Evolutionary conservation across 495 filamentous ascomycete species (phyloP).

Genomic region (Neurospora sp.): DNA sequence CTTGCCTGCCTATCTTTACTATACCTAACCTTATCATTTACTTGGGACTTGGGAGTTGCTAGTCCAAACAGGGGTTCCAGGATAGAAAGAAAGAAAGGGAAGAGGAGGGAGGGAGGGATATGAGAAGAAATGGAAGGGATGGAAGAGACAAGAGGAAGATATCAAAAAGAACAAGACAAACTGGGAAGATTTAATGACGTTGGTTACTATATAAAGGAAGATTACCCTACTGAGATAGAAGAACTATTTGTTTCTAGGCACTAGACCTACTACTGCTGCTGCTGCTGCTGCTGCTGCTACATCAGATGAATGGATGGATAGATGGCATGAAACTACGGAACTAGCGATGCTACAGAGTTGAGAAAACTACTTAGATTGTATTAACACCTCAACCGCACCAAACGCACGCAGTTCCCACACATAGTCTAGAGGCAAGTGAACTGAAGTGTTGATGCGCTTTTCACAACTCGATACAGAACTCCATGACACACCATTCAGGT

Average conservation of each 20-base stretch:
- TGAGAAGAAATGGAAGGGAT: not conserved
- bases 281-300: not conserved
- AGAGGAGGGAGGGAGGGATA: not conserved
- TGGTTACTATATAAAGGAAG: not conserved
- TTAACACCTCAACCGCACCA: too few species aligned
- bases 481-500: too few species aligned
- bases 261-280: not conserved
- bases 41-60: not conserved
- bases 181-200: not conserved
- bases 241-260: not conserved
- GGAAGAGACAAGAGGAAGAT: not conserved
- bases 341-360: too few species aligned
- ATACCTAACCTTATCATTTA: not conserved
- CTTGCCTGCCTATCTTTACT: not conserved
- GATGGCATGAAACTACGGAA: not conserved
- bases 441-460: too few species aligned
- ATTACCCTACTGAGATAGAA: not conserved
- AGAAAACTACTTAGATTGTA: too few species aligned
- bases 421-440: too few species aligned
- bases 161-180: not conserved
- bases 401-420: too few species aligned
- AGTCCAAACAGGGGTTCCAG: not conserved
- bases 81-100: not conserved
- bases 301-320: not conserved
- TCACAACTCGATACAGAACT: too few species aligned